Percentiles rank a stretch among this genome's conserved stretches.
Conservation (phyloP, 164 flowering plant genomes). For the Liquidambar formosana region DNA sequence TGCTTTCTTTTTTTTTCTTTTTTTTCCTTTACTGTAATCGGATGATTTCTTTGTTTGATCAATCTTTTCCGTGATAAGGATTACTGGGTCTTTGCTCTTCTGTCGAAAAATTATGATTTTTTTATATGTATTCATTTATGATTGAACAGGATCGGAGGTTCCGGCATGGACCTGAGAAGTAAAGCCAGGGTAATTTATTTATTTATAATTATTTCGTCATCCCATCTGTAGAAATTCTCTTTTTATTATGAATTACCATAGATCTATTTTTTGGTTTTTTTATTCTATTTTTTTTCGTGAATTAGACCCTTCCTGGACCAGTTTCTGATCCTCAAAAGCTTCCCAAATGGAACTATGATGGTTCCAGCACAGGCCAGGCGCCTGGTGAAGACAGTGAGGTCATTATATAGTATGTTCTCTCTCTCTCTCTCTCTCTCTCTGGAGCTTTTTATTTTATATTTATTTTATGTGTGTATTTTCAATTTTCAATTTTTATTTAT, state of each 20-base stretch:
- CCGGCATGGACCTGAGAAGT: constrained; percentile 58
- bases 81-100: too few species aligned
- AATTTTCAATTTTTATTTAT: not conserved
- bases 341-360: constrained; percentile 52
- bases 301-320: constrained; percentile 32
- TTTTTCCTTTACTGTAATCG: not conserved
- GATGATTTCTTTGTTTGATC: not conserved
- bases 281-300: not conserved
- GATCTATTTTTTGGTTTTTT: not conserved
- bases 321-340: constrained; percentile 27
- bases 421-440: not conserved
- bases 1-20: too few species aligned
- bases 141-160: constrained; percentile 49
- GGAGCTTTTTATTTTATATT: not conserved
- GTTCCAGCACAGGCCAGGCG: constrained; percentile 53
- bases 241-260: not conserved
- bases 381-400: constrained; percentile 53
- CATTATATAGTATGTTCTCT: constrained; percentile 33
- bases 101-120: too few species aligned
- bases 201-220: too few species aligned
- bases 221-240: not conserved
- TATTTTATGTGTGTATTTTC: too few species aligned
- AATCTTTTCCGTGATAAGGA: too few species aligned
- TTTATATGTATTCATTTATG: not conserved
- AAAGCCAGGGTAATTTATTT: constrained; percentile 47